phyloP scores from a whole-genome alignment of 352 stramenopile genomes.

The Phytophthora cryptogea region DNA sequence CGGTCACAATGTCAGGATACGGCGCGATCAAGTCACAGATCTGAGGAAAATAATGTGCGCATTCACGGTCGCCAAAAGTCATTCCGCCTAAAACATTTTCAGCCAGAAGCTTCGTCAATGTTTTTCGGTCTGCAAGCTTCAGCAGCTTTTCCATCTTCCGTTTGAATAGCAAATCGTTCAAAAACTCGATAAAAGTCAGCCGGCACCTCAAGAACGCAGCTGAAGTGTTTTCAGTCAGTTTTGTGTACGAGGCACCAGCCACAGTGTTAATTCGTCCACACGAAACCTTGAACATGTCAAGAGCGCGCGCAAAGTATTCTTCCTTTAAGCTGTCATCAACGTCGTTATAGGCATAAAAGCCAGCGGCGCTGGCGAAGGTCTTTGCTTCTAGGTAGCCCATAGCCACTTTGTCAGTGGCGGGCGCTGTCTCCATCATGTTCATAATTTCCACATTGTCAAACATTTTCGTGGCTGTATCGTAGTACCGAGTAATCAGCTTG shows the following conservation, averaged over 20 bases:
- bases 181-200: constrained; percentile 72
- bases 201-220: constrained; percentile 46
- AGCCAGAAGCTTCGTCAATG: constrained; percentile 46
- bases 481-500: constrained; percentile 64
- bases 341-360: constrained; percentile 60
- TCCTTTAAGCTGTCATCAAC: constrained; percentile 47
- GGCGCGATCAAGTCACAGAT: constrained; percentile 64
- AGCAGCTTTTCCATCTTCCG: constrained; percentile 38
- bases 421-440: constrained; percentile 60
- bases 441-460: constrained; percentile 85
- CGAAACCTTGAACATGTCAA: constrained; percentile 67
- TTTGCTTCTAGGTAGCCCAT: constrained; percentile 71
- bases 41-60: constrained; percentile 76
- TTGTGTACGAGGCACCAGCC: not conserved
- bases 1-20: constrained; percentile 48
- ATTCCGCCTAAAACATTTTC: constrained; percentile 76
- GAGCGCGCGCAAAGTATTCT: constrained; percentile 58
- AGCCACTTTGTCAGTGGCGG: constrained; percentile 44
- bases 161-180: constrained; percentile 67
- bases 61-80: constrained; percentile 60
- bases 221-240: not conserved
- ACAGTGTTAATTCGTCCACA: constrained; percentile 26
- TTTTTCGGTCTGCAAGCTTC: constrained; percentile 43
- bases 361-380: constrained; percentile 62
- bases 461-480: constrained; percentile 75